Base-by-base conservation (phyloP, 2,329 filamentous ascomycete genomes). In the Fusarium sp. region DNA sequence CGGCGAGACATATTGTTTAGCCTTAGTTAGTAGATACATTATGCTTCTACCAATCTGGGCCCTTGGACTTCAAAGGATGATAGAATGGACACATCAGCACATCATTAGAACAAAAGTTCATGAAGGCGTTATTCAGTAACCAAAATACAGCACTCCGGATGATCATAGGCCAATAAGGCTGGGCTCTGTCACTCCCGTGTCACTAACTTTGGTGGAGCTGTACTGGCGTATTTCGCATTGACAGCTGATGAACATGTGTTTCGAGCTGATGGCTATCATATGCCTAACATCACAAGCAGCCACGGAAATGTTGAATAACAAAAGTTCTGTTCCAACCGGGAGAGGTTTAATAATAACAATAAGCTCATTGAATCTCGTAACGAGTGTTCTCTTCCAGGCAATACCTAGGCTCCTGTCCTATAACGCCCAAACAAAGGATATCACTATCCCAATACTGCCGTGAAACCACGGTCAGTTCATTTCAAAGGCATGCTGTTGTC, bases 351-450 rank as follows among this genome's bases (percentile, higher is more conserved):
- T 24, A 70, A 61, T 28, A 42, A 63, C 39, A 50, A 42, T 57
- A 38, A 30, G 57, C 41, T 54, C 36, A 51, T 54, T 38, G 47
- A 26, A 32, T 75, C 42, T 39, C 44, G 54, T 72, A 75, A 54
- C 73, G 73, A 75, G 38, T 64, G 73, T 72, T 69, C 30, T 56
- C 59, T 55, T 66, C 28, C 51, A 67, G 45, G 57, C 42, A 62
- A 44, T 68, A 41, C 63, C 55, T 32, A 68, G 69, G 62, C 72
- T 73, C 73, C 72, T 57, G 57, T 68, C 73, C 69, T 61, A 51
- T 73, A 75, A 75, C 73, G 73, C 73, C 73, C 38, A 51, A 73
- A 64, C 24, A 39, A 75, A 73, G 66, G 56, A 67, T 67, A 60
- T 63, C 41, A 56, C 62, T 41, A 62, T 67, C 70, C 59, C 48